A percentile compares a stretch with the other conserved stretches of the same genome.
Evolutionary conservation across 225 moss, liverwort and hornwort species (phyloP).

Genomic region (Bryum argenteum): DNA sequence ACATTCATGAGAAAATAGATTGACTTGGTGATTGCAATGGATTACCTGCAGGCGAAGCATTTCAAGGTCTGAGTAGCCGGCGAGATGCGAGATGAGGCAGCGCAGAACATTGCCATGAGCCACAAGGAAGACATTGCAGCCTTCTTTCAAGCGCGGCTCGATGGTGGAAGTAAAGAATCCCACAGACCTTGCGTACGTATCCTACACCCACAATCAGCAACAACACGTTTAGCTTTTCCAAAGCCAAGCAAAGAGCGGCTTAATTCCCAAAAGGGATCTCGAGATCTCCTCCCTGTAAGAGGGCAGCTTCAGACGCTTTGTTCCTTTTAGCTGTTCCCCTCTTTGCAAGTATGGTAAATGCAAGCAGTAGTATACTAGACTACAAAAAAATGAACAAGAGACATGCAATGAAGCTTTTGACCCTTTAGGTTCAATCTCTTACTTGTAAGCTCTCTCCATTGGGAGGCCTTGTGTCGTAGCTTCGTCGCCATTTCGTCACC

Average conservation of each 20-base stretch:
- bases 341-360: no score
- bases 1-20: background rate
- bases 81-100: slow-evolving; percentile 85
- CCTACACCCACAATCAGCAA: slow-evolving; percentile 48
- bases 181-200: slow-evolving; percentile 73
- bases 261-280: background rate
- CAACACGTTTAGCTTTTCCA: slow-evolving; percentile 21
- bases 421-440: slow-evolving; percentile 1
- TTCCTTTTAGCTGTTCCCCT: no score
- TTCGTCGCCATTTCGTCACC: slow-evolving; percentile 85
- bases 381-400: no score
- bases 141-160: slow-evolving; percentile 86
- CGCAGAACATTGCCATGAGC: slow-evolving; percentile 94
- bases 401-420: no score
- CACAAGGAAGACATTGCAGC: slow-evolving; percentile 79
- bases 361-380: no score
- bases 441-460: slow-evolving; percentile 98
- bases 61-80: slow-evolving; percentile 75
- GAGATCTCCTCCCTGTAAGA: no score
- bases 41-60: slow-evolving; percentile 92
- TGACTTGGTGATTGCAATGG: background rate
- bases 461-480: slow-evolving; percentile 92
- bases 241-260: slow-evolving; percentile 24
- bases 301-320: no score
- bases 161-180: slow-evolving; percentile 75